phyloP scores from a whole-genome alignment of 306 rosid species.

The Canavalia ensiformis region DNA sequence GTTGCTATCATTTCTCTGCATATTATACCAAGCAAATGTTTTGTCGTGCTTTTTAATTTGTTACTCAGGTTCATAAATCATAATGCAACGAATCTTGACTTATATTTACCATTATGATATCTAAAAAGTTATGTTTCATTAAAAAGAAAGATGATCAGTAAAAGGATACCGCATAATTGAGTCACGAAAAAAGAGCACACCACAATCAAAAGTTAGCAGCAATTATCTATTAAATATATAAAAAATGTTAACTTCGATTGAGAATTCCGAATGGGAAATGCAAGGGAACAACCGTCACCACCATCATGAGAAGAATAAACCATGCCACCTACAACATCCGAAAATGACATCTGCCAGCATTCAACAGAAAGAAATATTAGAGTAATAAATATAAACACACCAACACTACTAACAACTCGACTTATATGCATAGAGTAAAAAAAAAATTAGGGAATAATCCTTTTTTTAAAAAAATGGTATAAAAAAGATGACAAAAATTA shows the following conservation, averaged over 20 bases:
- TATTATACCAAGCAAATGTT: too few relatives aligned
- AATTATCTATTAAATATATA: not conserved
- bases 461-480: not conserved
- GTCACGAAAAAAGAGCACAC: slow-evolving; percentile 8
- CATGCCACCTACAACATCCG: slow-evolving; percentile 65
- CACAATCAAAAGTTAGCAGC: slow-evolving; percentile 34
- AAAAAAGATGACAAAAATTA: not conserved
- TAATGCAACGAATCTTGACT: not conserved
- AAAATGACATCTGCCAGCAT: slow-evolving; percentile 86
- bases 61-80: not conserved
- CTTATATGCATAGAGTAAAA: not conserved
- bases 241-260: not conserved
- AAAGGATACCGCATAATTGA: not conserved
- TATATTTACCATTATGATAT: not conserved
- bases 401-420: not conserved
- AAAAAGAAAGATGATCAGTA: slow-evolving; percentile 10
- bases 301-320: slow-evolving; percentile 28
- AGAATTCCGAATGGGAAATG: not conserved
- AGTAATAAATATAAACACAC: slow-evolving; percentile 30
- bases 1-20: too few relatives aligned
- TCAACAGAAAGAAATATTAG: slow-evolving; percentile 44
- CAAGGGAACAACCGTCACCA: slow-evolving; percentile 21
- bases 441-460: not conserved
- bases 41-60: not conserved
- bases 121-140: not conserved